Evolutionary conservation across 768 basidiomycete species (phyloP), one percentile per base, ranked within the genome.

Genomic region (Boletus reticuloceps): DNA sequence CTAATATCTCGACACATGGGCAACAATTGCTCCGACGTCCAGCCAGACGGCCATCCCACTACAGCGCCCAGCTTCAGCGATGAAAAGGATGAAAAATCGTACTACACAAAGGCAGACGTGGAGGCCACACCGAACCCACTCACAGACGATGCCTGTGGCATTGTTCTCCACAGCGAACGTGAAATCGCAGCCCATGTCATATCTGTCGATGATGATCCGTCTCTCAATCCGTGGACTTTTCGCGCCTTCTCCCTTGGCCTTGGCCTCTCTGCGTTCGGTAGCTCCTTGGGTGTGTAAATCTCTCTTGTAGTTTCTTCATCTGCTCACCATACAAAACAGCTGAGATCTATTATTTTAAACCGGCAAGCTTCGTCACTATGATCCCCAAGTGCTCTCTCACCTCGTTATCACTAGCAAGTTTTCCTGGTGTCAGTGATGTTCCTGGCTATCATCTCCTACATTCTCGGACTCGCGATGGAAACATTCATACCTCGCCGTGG

Each of bases 321-420:
- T 20, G 0, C 4, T 46, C 38, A 58, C 47, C 6, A 51, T 22
- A 25, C 27, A 22, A 17, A 31, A 17, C 51, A 81, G 81, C 81
- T 32, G 76, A 84, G 59, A 83, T 84, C 29, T 83, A 82, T 64
- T 84, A 83, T 62, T 84, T 82, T 66, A 83, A 83, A 66, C 81
- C 81, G 5, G 81, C 79, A 60, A 54, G 51, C 10, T 12, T 14
- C 7, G 9, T 37, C 32, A n/a, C 13, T n/a, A n/a, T 32, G 3
- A 16, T 22, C 22, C 13, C 12, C 10, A 19, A n/a, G 22, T 7
- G 8, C 6, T 44, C 32, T 27, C 34, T 43, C 37, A 42, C 8
- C 20, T 56, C 16, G 56, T 46, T 10, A 12, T 43, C 36, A 1
- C 14, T 43, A 82, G 81, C 81, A 82, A 81, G 79, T 75, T 0